Percentiles rank a stretch among this genome's conserved stretches.
Conservation (phyloP, 345 rosid species). For the Punica granatum region DNA sequence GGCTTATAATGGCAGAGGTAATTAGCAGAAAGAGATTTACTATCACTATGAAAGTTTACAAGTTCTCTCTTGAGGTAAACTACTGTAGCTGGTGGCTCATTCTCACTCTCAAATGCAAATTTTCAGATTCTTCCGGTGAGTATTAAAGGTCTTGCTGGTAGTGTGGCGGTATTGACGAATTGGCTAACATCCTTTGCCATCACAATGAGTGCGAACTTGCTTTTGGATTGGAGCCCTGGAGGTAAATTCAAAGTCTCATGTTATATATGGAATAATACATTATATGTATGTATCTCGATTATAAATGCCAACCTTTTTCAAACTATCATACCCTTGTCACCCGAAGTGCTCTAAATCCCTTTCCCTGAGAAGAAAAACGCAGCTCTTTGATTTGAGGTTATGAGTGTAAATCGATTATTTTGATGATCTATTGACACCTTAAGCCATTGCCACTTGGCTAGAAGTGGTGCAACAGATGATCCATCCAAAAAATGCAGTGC, state of each 20-base stretch:
- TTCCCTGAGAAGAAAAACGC: too few species aligned
- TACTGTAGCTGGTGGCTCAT: background rate
- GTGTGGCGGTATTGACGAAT: constrained; percentile 33
- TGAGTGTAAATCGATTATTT: too few species aligned
- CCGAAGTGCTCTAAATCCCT: too few species aligned
- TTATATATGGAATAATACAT: background rate
- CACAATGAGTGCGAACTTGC: constrained; percentile 42
- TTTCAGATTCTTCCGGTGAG: constrained; percentile 69
- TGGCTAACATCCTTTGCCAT: constrained; percentile 24
- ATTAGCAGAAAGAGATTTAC: background rate
- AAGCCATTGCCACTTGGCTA: too few species aligned
- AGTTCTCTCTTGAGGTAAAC: background rate
- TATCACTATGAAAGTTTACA: background rate
- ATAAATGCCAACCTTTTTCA: too few species aligned
- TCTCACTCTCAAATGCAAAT: background rate
- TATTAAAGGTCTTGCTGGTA: constrained; percentile 42
- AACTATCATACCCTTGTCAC: too few species aligned
- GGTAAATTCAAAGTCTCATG: constrained; percentile 16
- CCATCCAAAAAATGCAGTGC: too few species aligned
- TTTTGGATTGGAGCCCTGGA: constrained; percentile 38
- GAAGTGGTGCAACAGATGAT: too few species aligned
- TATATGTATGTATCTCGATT: background rate
- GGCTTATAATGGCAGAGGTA: constrained; percentile 99
- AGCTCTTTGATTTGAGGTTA: too few species aligned
- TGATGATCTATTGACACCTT: too few species aligned